phyloP scores from a whole-genome alignment of 1,284 basidiomycete genomes.

The Sporisorium scitamineum region DNA sequence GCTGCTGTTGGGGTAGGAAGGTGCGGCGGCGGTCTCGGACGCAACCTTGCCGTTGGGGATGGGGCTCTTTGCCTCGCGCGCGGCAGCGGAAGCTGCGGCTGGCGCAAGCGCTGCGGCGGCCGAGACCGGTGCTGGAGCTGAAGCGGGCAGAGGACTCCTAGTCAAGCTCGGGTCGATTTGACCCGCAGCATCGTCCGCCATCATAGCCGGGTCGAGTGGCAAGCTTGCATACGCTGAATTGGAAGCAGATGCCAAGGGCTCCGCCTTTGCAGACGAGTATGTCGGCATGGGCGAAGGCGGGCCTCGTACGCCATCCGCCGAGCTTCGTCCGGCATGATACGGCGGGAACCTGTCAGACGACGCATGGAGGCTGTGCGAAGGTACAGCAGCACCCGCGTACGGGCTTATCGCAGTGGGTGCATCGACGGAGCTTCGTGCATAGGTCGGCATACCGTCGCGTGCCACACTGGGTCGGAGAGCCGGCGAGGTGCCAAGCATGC shows the following conservation, averaged over 20 bases:
- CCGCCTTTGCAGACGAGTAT: slow-evolving; percentile 20
- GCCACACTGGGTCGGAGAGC: slow-evolving; percentile 18
- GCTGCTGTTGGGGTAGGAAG: background rate
- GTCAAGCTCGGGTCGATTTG: slow-evolving; percentile 23
- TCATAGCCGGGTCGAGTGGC: slow-evolving; percentile 42
- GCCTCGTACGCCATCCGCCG: slow-evolving; percentile 4
- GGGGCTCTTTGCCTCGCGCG: slow-evolving; percentile 1
- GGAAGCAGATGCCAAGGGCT: background rate
- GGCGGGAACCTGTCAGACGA: slow-evolving; percentile 14
- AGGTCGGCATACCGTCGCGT: slow-evolving; percentile 25
- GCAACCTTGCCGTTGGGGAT: background rate
- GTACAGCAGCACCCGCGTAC: slow-evolving; percentile 12
- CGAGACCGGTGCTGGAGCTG: background rate
- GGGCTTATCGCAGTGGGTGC: slow-evolving; percentile 15
- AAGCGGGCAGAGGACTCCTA: slow-evolving; percentile 3
- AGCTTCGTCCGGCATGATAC: slow-evolving; percentile 8
- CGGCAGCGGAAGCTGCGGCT: background rate
- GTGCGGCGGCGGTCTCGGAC: background rate
- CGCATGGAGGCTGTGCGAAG: slow-evolving; percentile 19
- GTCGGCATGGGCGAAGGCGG: slow-evolving; percentile 24
- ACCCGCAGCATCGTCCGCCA: slow-evolving; percentile 32
- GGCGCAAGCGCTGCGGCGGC: background rate
- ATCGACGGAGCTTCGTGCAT: slow-evolving; percentile 16
- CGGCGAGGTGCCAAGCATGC: slow-evolving; percentile 18
- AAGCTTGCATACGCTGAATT: slow-evolving; percentile 2